A percentile compares a stretch with the other conserved stretches of the same genome.
phyloP scores from a whole-genome alignment of 2,329 filamentous ascomycete species.

The Colletotrichum musicola region DNA sequence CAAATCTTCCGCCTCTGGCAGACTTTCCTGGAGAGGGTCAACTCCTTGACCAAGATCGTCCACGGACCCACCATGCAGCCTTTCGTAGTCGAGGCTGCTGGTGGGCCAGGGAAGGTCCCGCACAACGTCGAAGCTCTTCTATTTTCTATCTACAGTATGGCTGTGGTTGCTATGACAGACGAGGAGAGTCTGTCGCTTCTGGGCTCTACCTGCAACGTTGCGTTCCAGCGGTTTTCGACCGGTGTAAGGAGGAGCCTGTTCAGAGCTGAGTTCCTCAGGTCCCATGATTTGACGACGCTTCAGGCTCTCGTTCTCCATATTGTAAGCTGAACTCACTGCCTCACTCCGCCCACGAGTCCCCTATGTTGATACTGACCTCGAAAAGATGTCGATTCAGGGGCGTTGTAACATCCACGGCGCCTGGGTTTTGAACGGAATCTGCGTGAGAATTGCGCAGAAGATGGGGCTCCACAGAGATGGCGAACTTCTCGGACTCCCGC shows the following conservation, averaged over 20 bases:
- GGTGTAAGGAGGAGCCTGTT: constrained; percentile 64
- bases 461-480: constrained; percentile 76
- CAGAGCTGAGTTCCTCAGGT: constrained; percentile 68
- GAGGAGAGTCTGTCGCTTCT: constrained; percentile 66
- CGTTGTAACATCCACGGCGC: constrained; percentile 69
- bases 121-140: constrained; percentile 68
- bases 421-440: constrained; percentile 71
- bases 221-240: constrained; percentile 62
- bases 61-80: constrained; percentile 71
- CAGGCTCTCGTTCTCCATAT: constrained; percentile 71
- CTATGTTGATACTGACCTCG: neutral
- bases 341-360: neutral
- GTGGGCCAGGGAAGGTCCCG: constrained; percentile 39
- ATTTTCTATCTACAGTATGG: constrained; percentile 72
- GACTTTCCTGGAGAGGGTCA: constrained; percentile 78
- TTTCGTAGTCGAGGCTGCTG: constrained; percentile 46
- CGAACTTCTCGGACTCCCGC: constrained; percentile 64
- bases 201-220: constrained; percentile 60
- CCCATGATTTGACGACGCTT: constrained; percentile 68
- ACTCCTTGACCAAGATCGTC: constrained; percentile 78
- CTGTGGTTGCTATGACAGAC: constrained; percentile 68
- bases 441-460: constrained; percentile 74
- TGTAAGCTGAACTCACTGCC: constrained; percentile 49
- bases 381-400: constrained; percentile 68
- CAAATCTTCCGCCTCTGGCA: constrained; percentile 74